A percentile compares a stretch with the other conserved stretches of the same genome.
Evolutionary conservation across 176 grass and related monocot species (phyloP).

Genomic region (Raddia guianensis): DNA sequence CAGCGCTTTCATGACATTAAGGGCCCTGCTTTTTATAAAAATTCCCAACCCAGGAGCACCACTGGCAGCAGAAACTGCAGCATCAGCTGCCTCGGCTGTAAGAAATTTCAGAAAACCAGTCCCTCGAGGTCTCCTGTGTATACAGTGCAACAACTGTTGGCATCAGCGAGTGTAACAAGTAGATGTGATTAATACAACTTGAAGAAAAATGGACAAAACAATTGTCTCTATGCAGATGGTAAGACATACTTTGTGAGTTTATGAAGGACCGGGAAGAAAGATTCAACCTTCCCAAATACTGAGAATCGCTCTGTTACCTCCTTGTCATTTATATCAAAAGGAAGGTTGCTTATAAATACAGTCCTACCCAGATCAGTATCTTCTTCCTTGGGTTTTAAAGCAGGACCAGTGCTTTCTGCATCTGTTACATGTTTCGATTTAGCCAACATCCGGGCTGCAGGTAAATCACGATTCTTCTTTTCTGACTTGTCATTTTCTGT

Average conservation of each 20-base stretch:
- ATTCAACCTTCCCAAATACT: conserved; percentile 83
- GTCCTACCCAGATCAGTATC: conserved; percentile 70
- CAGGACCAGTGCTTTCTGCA: conserved; percentile 26
- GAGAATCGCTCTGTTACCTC: conserved; percentile 80
- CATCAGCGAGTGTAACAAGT: conserved; percentile 26
- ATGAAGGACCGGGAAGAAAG: conserved; percentile 87
- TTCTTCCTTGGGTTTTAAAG: conserved; percentile 48
- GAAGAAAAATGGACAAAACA: neutral
- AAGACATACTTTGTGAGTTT: conserved; percentile 88
- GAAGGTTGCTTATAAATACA: conserved; percentile 95
- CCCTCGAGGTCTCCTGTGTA: conserved; percentile 79
- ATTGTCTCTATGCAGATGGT: neutral
- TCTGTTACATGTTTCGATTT: conserved; percentile 31
- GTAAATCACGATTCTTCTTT: conserved; percentile 51
- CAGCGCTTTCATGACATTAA: conserved; percentile 79
- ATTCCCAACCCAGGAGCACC: conserved; percentile 84
- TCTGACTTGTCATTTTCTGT: conserved; percentile 23
- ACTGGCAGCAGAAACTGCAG: conserved; percentile 72
- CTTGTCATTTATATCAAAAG: conserved; percentile 76
- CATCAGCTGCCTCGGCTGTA: conserved; percentile 65
- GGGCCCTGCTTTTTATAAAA: conserved; percentile 72
- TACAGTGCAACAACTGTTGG: conserved; percentile 14
- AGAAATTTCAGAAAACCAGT: conserved; percentile 85
- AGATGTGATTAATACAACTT: conserved; percentile 13
- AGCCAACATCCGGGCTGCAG: conserved; percentile 22